Conservation (phyloP, 2,329 filamentous ascomycete genomes). For the Phaeoacremonium minimum region DNA sequence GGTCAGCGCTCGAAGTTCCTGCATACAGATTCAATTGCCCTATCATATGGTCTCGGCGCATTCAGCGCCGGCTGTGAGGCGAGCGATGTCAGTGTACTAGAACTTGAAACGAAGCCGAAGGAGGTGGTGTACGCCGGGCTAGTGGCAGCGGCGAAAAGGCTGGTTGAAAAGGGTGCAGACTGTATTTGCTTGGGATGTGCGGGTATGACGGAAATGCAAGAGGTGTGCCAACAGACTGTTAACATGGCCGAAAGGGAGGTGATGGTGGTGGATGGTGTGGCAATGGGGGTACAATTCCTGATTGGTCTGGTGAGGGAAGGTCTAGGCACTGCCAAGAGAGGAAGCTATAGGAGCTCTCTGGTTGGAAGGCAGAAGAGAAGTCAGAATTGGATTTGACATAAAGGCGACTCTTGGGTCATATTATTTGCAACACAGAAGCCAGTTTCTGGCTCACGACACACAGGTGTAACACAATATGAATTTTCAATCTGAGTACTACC, state of each 20-base stretch:
- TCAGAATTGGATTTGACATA: constrained; percentile 31
- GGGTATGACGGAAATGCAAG: constrained; percentile 40
- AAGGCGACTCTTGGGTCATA: background rate
- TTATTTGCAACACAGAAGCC: too few relatives aligned
- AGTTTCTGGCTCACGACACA: too few relatives aligned
- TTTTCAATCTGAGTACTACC: too few relatives aligned
- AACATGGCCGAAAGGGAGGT: constrained; percentile 30
- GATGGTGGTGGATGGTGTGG: constrained; percentile 47
- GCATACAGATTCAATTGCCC: constrained; percentile 31
- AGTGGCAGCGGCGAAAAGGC: constrained; percentile 26
- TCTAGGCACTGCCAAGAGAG: constrained; percentile 37
- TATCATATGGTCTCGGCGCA: constrained; percentile 30
- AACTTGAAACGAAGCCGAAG: constrained; percentile 32
- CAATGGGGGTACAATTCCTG: constrained; percentile 39
- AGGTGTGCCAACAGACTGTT: constrained; percentile 40
- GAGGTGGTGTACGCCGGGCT: constrained; percentile 32
- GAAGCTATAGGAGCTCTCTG: constrained; percentile 32
- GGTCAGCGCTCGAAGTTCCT: constrained; percentile 30
- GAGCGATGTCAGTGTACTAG: constrained; percentile 34
- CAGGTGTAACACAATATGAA: too few relatives aligned
- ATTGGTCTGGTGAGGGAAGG: constrained; percentile 38
- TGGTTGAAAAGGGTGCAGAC: constrained; percentile 27
- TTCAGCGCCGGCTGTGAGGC: constrained; percentile 37
- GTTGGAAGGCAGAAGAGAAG: constrained; percentile 23
- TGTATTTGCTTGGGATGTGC: constrained; percentile 40